Base-by-base conservation (phyloP, 192 early-diverging fungal genomes). In the Coemansia sp. region DNA sequence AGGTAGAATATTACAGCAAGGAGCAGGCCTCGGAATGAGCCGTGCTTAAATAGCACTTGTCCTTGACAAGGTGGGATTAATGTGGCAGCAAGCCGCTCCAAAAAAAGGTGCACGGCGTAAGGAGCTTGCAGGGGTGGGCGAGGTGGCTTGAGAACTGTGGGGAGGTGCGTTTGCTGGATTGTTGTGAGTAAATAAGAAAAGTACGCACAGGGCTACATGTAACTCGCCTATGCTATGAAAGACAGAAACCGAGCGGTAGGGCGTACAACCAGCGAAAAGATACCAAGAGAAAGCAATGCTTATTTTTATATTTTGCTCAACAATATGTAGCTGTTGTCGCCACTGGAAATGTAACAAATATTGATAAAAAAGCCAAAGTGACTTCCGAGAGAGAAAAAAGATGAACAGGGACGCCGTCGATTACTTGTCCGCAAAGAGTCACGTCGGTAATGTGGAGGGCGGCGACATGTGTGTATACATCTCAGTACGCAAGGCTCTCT, bases 111-210 rank as follows among this genome's bases (percentile, higher is more conserved):
- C 35, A 45, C 20, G 43, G 20, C 37, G 58, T 35, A 59, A 32
- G n/a, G 29, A 54, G 51, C 15, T 24, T 54, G 29, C 51, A 54
- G 22, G 27, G 25, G 47, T 49, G 42, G 42, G n/a, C 20, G 42
- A 22, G 19, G 46, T 47, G 51, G 51, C 51, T 53, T 53, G 51
- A 53, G 51, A 53, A 27, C 51, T 53, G 51, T 27, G 51, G 29
- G 51, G 27, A 31, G 51, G 17, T 14, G 51, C 51, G 51, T 17
- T 32, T 53, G 27, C 29, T 53, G 51, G 25, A 53, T 53, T 53
- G 51, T 53, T 31, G 15, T 31, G 1, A 29, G 51, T 12, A 53
- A 31, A 29, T 53, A 8, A 40, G 41, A 53, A 29, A 53, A n/a
- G 29, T 27, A 25, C 27, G 27, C 51, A 31, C 24, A 53, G 51